Evolutionary conservation across 331 rosid species (phyloP).

Genomic region (Cydonia oblonga): DNA sequence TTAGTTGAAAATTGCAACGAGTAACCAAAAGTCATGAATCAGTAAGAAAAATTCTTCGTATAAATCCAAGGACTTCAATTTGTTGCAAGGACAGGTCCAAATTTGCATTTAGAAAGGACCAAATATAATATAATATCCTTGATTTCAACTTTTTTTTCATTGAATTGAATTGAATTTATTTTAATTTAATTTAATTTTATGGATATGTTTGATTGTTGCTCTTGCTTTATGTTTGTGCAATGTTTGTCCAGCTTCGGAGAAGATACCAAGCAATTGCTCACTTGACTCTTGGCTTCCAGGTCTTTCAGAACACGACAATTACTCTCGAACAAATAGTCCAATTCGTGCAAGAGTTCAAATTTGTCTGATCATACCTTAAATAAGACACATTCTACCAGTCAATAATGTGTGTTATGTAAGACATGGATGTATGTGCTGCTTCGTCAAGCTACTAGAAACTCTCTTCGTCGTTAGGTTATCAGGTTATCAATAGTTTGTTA

Average conservation of each 20-base stretch:
- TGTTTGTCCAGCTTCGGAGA: background rate
- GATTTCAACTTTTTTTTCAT: background rate
- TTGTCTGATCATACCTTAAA: background rate
- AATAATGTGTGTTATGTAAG: background rate
- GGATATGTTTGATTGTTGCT: background rate
- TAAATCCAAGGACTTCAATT: background rate
- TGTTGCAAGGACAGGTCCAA: too few relatives aligned
- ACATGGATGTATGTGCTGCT: background rate
- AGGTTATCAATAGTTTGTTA: background rate
- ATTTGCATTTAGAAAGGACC: background rate
- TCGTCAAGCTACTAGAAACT: background rate
- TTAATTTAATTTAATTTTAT: background rate
- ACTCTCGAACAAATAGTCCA: background rate
- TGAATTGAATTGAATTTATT: background rate
- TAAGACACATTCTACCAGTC: background rate
- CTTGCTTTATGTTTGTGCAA: background rate
- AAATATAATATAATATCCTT: background rate
- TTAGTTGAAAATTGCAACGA: background rate
- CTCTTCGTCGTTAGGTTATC: background rate
- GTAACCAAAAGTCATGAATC: background rate
- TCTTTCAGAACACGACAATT: background rate
- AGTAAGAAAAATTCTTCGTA: background rate
- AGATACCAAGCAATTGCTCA: conserved; percentile 3
- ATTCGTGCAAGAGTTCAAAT: background rate
- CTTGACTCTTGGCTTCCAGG: conserved; percentile 6